phyloP scores from a whole-genome alignment of 345 rosid genomes.

The Boechera stricta region DNA sequence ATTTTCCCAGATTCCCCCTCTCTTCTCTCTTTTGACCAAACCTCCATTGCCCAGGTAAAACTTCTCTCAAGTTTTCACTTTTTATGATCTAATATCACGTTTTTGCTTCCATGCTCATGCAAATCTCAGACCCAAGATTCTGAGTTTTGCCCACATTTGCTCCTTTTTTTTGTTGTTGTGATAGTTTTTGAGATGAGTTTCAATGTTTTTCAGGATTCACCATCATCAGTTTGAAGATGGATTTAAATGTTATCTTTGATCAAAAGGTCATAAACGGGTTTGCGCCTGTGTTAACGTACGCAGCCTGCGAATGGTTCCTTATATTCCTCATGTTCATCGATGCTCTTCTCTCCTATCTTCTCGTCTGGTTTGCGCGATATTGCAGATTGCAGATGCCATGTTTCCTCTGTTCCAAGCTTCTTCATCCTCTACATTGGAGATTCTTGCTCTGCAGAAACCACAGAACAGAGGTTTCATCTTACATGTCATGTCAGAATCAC shows the following conservation, averaged over 20 bases:
- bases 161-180: neutral
- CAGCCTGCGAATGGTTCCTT: conserved; percentile 75
- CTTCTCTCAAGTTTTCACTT: conserved; percentile 22
- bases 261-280: conserved; percentile 38
- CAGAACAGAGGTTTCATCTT: conserved; percentile 65
- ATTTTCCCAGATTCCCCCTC: conserved; percentile 16
- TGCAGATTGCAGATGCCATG: conserved; percentile 71
- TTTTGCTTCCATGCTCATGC: conserved; percentile 21
- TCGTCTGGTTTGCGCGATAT: conserved; percentile 63
- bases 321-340: conserved; percentile 66
- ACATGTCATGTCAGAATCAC: conserved; percentile 65
- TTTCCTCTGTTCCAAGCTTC: conserved; percentile 75
- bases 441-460: conserved; percentile 66
- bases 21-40: conserved; percentile 40
- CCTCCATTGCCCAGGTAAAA: conserved; percentile 23
- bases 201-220: conserved; percentile 38
- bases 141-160: conserved; percentile 17
- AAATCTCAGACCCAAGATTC: conserved; percentile 33
- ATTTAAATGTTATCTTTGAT: conserved; percentile 31
- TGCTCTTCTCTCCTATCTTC: conserved; percentile 64
- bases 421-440: conserved; percentile 61
- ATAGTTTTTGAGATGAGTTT: conserved; percentile 24
- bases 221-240: conserved; percentile 35
- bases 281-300: conserved; percentile 48
- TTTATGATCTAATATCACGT: conserved; percentile 7